Evolutionary conservation across 345 rosid species (phyloP), one percentile per base, ranked within the genome.

Genomic region (Brassica juncea): DNA sequence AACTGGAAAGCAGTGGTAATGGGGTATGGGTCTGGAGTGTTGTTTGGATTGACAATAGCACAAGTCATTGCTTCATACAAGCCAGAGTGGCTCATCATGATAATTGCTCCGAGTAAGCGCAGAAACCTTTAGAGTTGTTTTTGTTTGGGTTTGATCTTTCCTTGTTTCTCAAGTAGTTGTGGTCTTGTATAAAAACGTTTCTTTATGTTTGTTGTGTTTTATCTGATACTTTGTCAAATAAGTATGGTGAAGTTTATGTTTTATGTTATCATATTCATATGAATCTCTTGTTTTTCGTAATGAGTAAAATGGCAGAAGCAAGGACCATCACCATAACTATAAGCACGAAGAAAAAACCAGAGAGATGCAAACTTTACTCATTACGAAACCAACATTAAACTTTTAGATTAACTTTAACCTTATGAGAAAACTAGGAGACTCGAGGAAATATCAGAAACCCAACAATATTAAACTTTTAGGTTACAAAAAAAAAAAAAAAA

Each of bases 71-170:
- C 58, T 52, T 52, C 8, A 52, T 52, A 37, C 44, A 37, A 37
- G 44, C 44, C 11, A 3, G 44, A 35, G 66, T 75, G 67, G 73
- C 79, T 75, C 3, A 10, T 4, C 8, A 75, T 55, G 14, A 75
- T 66, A 9, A 55, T 15, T 15, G 58, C n/a, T 7, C 0, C 14
- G 23, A 75, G 28, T 8, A 55, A 34, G 0, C 66, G 1, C 30
- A 75, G 15, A 34, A 66, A n/a, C 27, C 30, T 12, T 25, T 75
- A 66, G 65, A 54, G 0, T 35, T 0, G 7, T 52, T 54, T 3
- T 0, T 10, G 12, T 47, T 35, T 31, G 9, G 11, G 12, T 62
- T 30, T 27, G 19, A 60, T 72, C 39, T 4, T 61, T 27, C 30
- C 2, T 5, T 73, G 60, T 44, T 3, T 74, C 21, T 30, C 31